Evolutionary conservation across 768 basidiomycete genomes (phyloP), one percentile per base, ranked within the genome.

Genomic region (Termitomyces sp.): DNA sequence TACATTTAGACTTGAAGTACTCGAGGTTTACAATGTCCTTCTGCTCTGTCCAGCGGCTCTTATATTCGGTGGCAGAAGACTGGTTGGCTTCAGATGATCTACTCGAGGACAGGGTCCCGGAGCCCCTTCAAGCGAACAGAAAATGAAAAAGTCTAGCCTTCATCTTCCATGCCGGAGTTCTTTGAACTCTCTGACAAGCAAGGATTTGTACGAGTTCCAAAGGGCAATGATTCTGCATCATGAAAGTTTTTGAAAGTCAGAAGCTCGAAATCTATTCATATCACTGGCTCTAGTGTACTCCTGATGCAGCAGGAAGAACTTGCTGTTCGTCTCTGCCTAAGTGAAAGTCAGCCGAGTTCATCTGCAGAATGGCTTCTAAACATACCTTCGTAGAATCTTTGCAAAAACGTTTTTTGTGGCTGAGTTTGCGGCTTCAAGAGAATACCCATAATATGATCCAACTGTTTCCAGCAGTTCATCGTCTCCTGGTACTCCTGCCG

Each of bases 401-500:
- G 82, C 78, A 94, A 72, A 68, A 94, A 93, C 21, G 86, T 81
- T 57, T 79, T 76, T 52, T 79, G 73, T 0, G 77, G 72, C 54
- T 67, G 61, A 30, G 72, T 69, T 60, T 73, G 71, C 8, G 76
- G 73, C 59, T 79, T 69, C 57, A 91, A 70, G 49, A 92, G 68
- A 34, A 89, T 80, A 3, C 89, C 90, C 70, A 85, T 71, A 30
- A 94, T 75, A 66, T 94, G 91, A 59, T 91, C 88, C 42, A 77
- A 80, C 76, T 91, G 89, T 67, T 94, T 94, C 94, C 94, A 98
- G 64, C 81, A 83, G 68, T 98, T 98, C 79, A 97, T 78, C 52
- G 88, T 88, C 78, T 98, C 96, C 77, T 98, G 96, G 66, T 85
- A 91, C 63, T 98, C 94, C 73, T 85, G 88, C 60, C 84, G 77